phyloP scores from a whole-genome alignment of 179 eudicot genomes.

The Beta corolliflora region DNA sequence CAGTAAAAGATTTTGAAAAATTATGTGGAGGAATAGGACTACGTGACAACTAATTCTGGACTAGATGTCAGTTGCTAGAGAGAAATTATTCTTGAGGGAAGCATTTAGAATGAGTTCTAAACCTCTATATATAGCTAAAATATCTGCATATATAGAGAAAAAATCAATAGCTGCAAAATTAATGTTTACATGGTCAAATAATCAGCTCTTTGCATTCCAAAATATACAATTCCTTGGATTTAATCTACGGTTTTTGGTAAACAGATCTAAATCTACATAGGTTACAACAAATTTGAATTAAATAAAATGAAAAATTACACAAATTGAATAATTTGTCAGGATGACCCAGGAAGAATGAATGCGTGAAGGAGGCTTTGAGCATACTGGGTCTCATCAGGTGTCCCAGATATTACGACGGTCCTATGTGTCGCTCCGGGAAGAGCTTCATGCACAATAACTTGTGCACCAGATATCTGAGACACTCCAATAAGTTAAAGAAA shows the following conservation, averaged over 20 bases:
- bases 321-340: conserved; percentile 12
- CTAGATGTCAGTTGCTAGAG: too few species aligned
- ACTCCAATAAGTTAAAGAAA: neutral
- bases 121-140: neutral
- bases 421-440: conserved; percentile 52
- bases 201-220: neutral
- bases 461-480: conserved; percentile 83
- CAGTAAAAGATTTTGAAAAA: too few species aligned
- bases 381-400: conserved; percentile 75
- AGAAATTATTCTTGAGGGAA: neutral
- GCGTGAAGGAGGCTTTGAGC: conserved; percentile 94
- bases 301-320: neutral
- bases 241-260: neutral
- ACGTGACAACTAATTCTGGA: too few species aligned
- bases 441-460: conserved; percentile 62
- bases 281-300: neutral
- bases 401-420: conserved; percentile 69
- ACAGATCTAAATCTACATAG: neutral
- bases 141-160: neutral
- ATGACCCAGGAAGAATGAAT: conserved; percentile 53
- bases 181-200: neutral
- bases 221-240: neutral
- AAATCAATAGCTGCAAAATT: neutral
- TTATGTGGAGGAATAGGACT: too few species aligned
- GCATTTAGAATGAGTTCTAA: neutral